Conservation (phyloP, 768 basidiomycete genomes). For the Suillus discolor region DNA sequence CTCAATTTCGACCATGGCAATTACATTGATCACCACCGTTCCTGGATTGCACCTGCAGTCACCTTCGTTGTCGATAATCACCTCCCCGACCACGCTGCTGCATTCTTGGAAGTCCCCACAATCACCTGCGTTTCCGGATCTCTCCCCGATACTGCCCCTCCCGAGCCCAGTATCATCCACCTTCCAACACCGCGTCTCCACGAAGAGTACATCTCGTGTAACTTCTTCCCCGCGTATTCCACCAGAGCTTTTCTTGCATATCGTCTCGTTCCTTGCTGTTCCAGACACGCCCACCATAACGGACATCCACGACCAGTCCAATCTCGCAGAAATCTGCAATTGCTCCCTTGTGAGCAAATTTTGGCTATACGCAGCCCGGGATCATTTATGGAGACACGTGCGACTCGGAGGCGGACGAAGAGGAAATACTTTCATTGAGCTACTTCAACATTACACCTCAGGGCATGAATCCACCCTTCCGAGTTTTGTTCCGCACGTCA, state of each 20-base stretch:
- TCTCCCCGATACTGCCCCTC: not conserved
- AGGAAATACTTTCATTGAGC: slow-evolving; percentile 23
- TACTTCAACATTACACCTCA: slow-evolving; percentile 22
- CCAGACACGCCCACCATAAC: slow-evolving; percentile 13
- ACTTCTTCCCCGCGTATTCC: slow-evolving; percentile 22
- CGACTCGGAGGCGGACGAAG: slow-evolving; percentile 21
- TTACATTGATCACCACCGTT: not conserved
- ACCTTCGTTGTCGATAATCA: not conserved
- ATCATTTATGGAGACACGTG: slow-evolving; percentile 25
- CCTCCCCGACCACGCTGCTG: not conserved
- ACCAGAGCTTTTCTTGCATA: slow-evolving; percentile 32
- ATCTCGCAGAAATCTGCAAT: slow-evolving; percentile 23
- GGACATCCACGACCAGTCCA: slow-evolving; percentile 16
- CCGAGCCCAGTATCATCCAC: not conserved
- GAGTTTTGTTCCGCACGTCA: slow-evolving; percentile 59
- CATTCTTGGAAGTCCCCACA: slow-evolving; percentile 4
- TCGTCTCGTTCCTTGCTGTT: slow-evolving; percentile 30
- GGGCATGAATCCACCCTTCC: slow-evolving; percentile 40
- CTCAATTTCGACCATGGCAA: not conserved
- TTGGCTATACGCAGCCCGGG: slow-evolving; percentile 29
- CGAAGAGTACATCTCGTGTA: not conserved
- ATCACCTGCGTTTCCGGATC: not conserved
- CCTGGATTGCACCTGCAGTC: slow-evolving; percentile 2
- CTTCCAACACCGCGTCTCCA: not conserved
- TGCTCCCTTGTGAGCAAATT: slow-evolving; percentile 35